A percentile compares a stretch with the other conserved stretches of the same genome.
Evolutionary conservation across 441 rosid species (phyloP).

Genomic region (Metrosideros polymorpha): DNA sequence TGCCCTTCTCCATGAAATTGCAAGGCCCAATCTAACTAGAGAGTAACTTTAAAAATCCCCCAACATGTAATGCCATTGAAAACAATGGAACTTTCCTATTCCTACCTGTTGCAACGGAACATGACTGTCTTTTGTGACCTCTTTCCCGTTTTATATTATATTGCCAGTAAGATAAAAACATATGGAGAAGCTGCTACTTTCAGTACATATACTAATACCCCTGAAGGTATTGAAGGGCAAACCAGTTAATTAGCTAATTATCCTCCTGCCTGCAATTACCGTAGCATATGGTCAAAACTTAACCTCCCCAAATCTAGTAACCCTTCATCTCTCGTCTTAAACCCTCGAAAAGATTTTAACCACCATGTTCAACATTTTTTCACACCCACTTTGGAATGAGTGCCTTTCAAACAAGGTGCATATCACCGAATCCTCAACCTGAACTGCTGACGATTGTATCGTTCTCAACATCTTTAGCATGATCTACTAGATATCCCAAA

Average conservation of each 20-base stretch:
- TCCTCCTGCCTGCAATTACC: not conserved
- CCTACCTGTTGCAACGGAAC: not conserved
- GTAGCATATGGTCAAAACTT: not conserved
- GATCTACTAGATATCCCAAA: not conserved
- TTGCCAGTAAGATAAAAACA: not conserved
- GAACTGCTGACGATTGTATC: not conserved
- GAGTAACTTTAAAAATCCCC: not conserved
- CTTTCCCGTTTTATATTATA: not conserved
- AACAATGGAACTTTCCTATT: not conserved
- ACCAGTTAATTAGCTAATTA: not conserved
- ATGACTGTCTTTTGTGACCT: not conserved
- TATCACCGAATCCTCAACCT: not conserved
- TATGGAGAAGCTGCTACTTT: not conserved
- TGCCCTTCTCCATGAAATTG: not conserved
- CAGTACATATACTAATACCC: not conserved
- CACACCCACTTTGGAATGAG: not conserved
- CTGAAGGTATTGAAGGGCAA: not conserved
- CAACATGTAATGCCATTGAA: not conserved
- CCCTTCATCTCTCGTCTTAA: not conserved
- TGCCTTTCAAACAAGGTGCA: not conserved
- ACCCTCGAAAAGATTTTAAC: not conserved
- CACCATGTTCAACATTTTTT: not conserved
- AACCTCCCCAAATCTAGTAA: not conserved
- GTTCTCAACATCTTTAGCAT: not conserved
- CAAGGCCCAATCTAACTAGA: not conserved